Evolutionary conservation across 148 eudicot species (phyloP), one percentile per base, ranked within the genome.

Genomic region (Rhododendron kiyosumense): DNA sequence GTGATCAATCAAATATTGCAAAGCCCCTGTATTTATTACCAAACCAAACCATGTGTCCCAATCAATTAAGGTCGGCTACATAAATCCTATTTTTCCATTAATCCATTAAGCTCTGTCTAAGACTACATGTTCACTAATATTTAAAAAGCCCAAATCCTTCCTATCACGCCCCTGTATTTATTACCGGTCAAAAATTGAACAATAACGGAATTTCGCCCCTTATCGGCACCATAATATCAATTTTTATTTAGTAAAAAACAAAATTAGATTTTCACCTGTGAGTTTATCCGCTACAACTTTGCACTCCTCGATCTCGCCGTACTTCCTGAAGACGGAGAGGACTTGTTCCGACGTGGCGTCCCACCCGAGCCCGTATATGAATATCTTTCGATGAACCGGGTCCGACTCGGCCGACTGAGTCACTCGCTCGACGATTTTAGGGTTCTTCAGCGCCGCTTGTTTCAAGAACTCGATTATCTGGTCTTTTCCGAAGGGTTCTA

Each of bases 271-370:
- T n/a, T 15, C 59, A 1, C 91, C 91, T 1, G 89, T 90, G 71
- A 79, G 84, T 46, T 89, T 88, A 59, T 92, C 94, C 0, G 88
- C 85, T 1, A 90, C 86, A 1, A 92, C 81, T 57, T 88, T 92
- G 84, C 87, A 87, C 24, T 92, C 92, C 63, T 92, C 91, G 49
- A 92, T 89, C 32, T 92, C 91, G 14, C 94, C 94, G 71, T 78
- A 92, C 22, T 84, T 85, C 67, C 85, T 82, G 85, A 92, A 92
- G 8, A 83, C 86, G 0, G 86, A 73, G 28, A 89, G 78, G 10
- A 92, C 86, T 59, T 90, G 89, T 4, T 92, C 90, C 13, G 84
- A 5, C 14, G 92, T 90, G 73, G 94, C 88, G 65, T 92, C 92
- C 89, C 89, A 90, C 18, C 89, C 88, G 30, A 92, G 89, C 13